Evolutionary conservation across 225 moss, liverwort and hornwort species (phyloP).

Genomic region (Sphagnum tenellum): DNA sequence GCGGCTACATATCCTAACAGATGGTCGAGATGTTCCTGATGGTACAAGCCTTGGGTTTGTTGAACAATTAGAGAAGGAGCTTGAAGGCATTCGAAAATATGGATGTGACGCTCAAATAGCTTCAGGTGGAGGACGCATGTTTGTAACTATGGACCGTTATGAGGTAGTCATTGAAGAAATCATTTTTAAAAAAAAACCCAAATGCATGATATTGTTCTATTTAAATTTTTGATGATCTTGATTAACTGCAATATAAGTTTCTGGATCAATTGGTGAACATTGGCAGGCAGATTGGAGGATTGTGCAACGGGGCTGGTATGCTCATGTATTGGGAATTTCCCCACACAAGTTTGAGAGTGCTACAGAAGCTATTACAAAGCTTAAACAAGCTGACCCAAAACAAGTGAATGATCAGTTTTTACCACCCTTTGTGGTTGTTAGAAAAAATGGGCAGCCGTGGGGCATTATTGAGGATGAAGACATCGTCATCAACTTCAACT

Average conservation of each 20-base stretch:
- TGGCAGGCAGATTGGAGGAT: slow-evolving; percentile 70
- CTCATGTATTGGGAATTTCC: slow-evolving; percentile 71
- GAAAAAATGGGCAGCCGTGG: slow-evolving; percentile 45
- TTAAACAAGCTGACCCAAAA: slow-evolving; percentile 32
- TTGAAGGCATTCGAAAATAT: slow-evolving; percentile 43
- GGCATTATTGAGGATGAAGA: slow-evolving; percentile 43
- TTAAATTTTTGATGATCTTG: no score
- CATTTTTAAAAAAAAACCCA: no score
- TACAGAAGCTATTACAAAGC: slow-evolving; percentile 42
- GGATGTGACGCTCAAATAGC: slow-evolving; percentile 79
- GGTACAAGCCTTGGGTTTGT: slow-evolving; percentile 61
- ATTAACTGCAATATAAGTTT: no score
- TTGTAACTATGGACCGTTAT: slow-evolving; percentile 80
- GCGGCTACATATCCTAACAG: slow-evolving; percentile 59
- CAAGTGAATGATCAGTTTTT: slow-evolving; percentile 57
- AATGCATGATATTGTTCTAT: no score
- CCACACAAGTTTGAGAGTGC: slow-evolving; percentile 66
- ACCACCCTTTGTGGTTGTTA: slow-evolving; percentile 65
- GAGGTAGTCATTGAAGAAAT: slow-evolving; percentile 25
- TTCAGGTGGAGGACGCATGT: slow-evolving; percentile 83
- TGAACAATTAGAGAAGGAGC: slow-evolving; percentile 52
- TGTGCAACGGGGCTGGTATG: slow-evolving; percentile 66
- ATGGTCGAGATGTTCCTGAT: slow-evolving; percentile 78
- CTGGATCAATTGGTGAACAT: no score
- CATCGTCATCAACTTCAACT: slow-evolving; percentile 72